Evolutionary conservation across 441 rosid genomes (phyloP), one percentile per base, ranked within the genome.

Genomic region (Gossypium davidsonii): DNA sequence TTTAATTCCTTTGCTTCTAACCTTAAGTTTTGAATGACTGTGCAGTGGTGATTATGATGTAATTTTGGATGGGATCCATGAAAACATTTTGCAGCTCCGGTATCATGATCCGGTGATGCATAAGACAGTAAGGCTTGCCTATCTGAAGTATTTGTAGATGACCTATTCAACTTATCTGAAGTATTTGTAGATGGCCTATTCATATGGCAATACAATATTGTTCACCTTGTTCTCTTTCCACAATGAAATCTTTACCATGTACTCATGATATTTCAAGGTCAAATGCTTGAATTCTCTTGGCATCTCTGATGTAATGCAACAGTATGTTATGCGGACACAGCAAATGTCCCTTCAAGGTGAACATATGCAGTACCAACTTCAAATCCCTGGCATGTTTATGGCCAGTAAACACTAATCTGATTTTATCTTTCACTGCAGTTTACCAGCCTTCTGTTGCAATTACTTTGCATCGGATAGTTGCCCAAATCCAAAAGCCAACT

Each of bases 61-160:
- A 70, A 83, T 96, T 79, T 83, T 89, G 67, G 96, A 93, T 79
- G 98, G 99, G 28, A 81, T 93, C 71, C 90, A 96, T 74, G 97
- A 96, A 79, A 96, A 96, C 84, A 65, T 96, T 75, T 84, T 93
- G 83, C 92, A 86, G 77, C 96, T 91, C 77, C 89, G 80, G 18
- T 96, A 89, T 81, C 99, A 96, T 80, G 97, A 91, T 89, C 99
- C 98, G 3, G 76, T 87, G 81, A 90, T 96, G 99, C 87, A 87
- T 63, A 96, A 93, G 82, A 93, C 97, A 67, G 99, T 91, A 90
- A 82, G 94, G 76, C 78, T 78, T 72, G n/a, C 51, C 73, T 25
- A 44, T 39, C 37, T 78, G 65, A 59, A 26, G 64, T 67, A 68
- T 8, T 78, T 70, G 55, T 25, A 68, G 71, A 59, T 72, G 42